Base-by-base conservation (phyloP, 2,329 filamentous ascomycete genomes). In the Cordyceps cateniannulata region DNA sequence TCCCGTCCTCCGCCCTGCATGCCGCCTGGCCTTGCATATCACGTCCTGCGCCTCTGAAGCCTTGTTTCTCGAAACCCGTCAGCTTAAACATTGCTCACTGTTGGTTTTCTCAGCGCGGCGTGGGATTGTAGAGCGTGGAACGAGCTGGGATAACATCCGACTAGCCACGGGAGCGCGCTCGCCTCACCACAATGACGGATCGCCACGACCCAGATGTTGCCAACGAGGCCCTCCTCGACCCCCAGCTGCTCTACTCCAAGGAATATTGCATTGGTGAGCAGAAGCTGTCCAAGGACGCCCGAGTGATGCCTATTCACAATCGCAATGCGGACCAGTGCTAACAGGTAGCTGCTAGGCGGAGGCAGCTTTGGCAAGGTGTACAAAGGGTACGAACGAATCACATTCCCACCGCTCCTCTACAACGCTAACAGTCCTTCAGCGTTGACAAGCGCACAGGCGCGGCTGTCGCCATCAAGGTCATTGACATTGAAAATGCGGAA, bases 291-390 rank as follows among this genome's bases (percentile, higher is more conserved):
- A 7, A 44, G 3, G 10, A 29, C 24, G 52, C 38, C 25, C 59
- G 18, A 7, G 32, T 20, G 10, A 6, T 3, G 22, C 22, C 10
- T 9, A 24, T 22, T 22, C 12, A 10, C 22, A 42, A 10, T 2
- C 18, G 8, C 29, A n/a, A 18, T 10, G 29, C 47, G 2, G 10
- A 18, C 8, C 18, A 35, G 16, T 56, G 24, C 45, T 50, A 58
- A 58, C 22, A 42, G 32, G 32, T 35, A 35, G 35, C 20, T 20
- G 50, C 35, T 63, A 92, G 93, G 95, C 68, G 95, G 95, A 68
- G 95, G 95, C 63, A 98, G 93, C 76, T 99, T 99, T 78, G 95
- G 95, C 71, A 96, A 96, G 76, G 95, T 99, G 64, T 99, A 93
- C 83, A 98, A 98, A 83, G 95, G 95, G 90, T 93, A 81, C 63